Base-by-base conservation (phyloP, 2,329 filamentous ascomycete species). In the Penicillium nordicum region DNA sequence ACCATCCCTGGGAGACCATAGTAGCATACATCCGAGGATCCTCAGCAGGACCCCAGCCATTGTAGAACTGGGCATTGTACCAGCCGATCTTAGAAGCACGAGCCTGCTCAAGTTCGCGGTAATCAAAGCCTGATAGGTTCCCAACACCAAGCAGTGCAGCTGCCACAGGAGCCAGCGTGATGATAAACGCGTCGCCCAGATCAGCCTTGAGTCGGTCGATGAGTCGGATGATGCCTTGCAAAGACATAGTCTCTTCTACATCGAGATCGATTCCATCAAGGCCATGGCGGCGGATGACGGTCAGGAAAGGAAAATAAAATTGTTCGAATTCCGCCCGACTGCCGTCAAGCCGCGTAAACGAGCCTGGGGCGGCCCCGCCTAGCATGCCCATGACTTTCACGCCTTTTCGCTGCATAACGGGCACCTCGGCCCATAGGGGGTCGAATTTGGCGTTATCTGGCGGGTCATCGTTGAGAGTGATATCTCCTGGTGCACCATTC, bases 21-120 rank as follows among this genome's bases (percentile, higher is more conserved):
- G 69, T 64, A 23, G 73, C 74, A 60, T 79, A 79, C 62, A 76
- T 73, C 12, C 68, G 69, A 1, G 75, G 71, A 55, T 80, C 79
- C 29, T 80, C 76, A 1, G 86, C 84, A 47, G 85, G 84, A 9
- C 90, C 90, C 87, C 90, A 97, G 1, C 91, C 91, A 69, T 89
- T 94, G 79, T 97, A 97, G 74, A 96, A 96, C 69, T 97, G 92
- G 6, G 88, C 82, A 69, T 96, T 96, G 73, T 96, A 96, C 85
- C 91, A 97, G 3, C 82, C 80, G 29, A 96, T 88, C 42, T 87
- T 81, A 16, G 73, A 74, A 0, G 87, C 87, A 6, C 84, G 80
- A 72, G 84, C 80, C 11, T 81, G 79, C 70, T 96, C 90, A 2
- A 97, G 81, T 11, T 85, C 79, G 43, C 85, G 80, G 73, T 96